Percentiles rank a stretch among this genome's conserved stretches.
Evolutionary conservation across 768 basidiomycete genomes (phyloP).

Genomic region (Termitomyces sp.): DNA sequence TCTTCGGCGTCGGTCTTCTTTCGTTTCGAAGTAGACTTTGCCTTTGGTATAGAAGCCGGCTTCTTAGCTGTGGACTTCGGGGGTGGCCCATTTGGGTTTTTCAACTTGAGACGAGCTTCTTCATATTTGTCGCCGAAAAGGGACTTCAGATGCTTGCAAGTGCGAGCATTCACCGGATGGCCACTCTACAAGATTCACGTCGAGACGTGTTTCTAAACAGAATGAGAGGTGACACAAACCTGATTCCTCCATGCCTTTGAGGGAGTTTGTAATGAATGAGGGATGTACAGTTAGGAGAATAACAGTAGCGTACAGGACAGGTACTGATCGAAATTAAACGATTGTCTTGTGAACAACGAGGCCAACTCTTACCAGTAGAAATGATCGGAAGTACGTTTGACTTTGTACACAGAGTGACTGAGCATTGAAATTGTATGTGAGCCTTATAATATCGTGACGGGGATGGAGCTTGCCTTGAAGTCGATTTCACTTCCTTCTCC

Average conservation of each 20-base stretch:
- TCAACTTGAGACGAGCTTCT: conserved; percentile 40
- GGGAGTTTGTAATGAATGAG: background rate
- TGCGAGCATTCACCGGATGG: conserved; percentile 43
- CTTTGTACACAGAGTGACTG: conserved; percentile 43
- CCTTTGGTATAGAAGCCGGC: conserved; percentile 17
- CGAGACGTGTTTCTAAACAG: background rate
- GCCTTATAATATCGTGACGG: background rate
- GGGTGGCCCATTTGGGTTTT: conserved; percentile 36
- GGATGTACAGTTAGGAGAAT: background rate
- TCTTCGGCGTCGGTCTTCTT: conserved; percentile 22
- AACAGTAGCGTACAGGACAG: conserved; percentile 28
- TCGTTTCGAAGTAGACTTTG: conserved; percentile 20
- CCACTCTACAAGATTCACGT: conserved; percentile 21
- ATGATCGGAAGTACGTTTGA: conserved; percentile 44
- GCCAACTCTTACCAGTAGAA: conserved; percentile 35
- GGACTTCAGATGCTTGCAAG: conserved; percentile 46
- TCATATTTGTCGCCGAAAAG: conserved; percentile 49
- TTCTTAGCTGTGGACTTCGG: conserved; percentile 24
- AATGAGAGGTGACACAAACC: conserved; percentile 11
- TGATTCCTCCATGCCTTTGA: conserved; percentile 34
- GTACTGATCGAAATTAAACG: conserved; percentile 22
- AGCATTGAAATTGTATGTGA: background rate
- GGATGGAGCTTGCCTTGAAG: conserved; percentile 21
- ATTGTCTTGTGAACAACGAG: background rate
- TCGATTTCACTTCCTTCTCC: conserved; percentile 44